These are phyloP conservation scores for Coemansia sp. DNA, from an alignment of 192 early-diverging fungal species.

Conservation along the genomic window DNA sequence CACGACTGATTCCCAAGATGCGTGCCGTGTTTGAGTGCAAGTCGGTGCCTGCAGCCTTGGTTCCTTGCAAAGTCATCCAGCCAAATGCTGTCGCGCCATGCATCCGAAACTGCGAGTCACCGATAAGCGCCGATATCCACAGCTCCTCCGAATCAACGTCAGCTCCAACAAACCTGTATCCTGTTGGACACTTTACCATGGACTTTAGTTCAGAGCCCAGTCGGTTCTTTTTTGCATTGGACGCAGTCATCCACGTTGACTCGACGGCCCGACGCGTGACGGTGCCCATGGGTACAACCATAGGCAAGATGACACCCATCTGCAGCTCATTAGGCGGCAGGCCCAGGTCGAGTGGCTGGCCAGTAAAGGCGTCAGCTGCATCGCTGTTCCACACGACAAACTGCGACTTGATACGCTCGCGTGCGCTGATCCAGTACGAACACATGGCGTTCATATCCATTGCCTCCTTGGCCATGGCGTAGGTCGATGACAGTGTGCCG, in stretches of 20 bases:
- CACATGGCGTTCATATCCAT: slow-evolving; percentile 75
- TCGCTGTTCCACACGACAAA: slow-evolving; percentile 79
- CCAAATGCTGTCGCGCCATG: slow-evolving; percentile 93
- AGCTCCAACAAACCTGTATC: slow-evolving; percentile 89
- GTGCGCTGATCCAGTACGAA: slow-evolving; percentile 89
- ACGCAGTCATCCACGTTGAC: slow-evolving; percentile 93
- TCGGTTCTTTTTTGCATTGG: slow-evolving; percentile 85
- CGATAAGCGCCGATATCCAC: slow-evolving; percentile 94
- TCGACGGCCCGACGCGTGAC: slow-evolving; percentile 94
- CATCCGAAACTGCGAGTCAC: slow-evolving; percentile 90
- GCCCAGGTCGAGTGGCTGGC: slow-evolving; percentile 30
- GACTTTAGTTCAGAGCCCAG: slow-evolving; percentile 96
- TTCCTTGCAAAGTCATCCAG: slow-evolving; percentile 98
- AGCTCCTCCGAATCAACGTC: slow-evolving; percentile 98
- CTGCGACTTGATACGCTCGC: slow-evolving; percentile 80
- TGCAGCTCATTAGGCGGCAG: slow-evolving; percentile 8
- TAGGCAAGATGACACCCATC: slow-evolving; percentile 84
- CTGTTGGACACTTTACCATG: slow-evolving; percentile 78
- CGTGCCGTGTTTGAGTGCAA: slow-evolving; percentile 90
- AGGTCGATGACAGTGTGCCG: slow-evolving; percentile 73
- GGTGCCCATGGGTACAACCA: slow-evolving; percentile 92
- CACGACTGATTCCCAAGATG: slow-evolving; percentile 84
- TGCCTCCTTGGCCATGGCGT: slow-evolving; percentile 73
- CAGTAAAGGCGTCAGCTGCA: slow-evolving; percentile 45
- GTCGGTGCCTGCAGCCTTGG: slow-evolving; percentile 85